Evolutionary conservation across 176 grass and related monocot genomes (phyloP).

Genomic region (Carex cristatella): DNA sequence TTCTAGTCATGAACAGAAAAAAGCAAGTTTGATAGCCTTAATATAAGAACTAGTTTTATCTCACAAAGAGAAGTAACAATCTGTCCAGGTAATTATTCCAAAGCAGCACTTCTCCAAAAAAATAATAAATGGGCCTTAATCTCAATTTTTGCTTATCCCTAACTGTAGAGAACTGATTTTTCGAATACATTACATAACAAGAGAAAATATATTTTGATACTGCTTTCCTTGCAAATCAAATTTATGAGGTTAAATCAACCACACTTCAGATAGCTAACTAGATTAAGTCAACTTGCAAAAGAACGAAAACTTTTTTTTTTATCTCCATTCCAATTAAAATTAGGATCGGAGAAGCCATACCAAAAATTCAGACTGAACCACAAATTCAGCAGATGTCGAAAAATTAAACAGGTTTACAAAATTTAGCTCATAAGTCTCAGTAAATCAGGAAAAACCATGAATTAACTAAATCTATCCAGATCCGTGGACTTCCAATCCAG

Average conservation of each 20-base stretch:
- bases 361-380: neutral
- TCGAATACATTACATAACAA: neutral
- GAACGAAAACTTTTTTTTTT: neutral
- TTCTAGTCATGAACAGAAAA: neutral
- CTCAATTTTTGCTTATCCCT: neutral
- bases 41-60: neutral
- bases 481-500: neutral
- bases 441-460: neutral
- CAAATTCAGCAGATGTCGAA: neutral
- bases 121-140: too few species aligned
- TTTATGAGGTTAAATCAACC: neutral
- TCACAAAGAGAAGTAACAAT: neutral
- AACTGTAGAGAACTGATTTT: neutral
- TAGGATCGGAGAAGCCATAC: neutral
- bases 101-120: neutral
- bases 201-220: neutral
- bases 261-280: neutral
- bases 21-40: neutral
- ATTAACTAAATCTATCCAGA: constrained; percentile 19
- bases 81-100: too few species aligned
- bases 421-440: neutral
- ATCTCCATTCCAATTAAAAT: neutral
- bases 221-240: neutral
- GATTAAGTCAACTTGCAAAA: neutral
- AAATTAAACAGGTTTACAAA: neutral